A percentile compares a stretch with the other conserved stretches of the same genome.
phyloP scores from a whole-genome alignment of 192 early-diverging fungal genomes.

The Thoreauomyces humboldtii region DNA sequence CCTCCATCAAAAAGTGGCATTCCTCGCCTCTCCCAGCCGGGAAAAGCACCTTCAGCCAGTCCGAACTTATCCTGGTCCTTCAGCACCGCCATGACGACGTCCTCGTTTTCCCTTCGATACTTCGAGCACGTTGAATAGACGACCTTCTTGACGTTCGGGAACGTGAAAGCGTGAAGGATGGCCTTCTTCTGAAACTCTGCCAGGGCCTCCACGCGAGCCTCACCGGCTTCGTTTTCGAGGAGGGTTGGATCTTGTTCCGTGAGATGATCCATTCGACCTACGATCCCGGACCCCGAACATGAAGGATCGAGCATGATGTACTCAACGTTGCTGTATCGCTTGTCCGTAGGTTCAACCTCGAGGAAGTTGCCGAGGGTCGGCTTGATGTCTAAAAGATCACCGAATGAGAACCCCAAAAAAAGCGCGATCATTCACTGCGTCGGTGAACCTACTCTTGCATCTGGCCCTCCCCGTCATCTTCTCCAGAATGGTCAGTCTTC shows the following conservation, averaged over 20 bases:
- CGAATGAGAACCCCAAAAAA: not conserved
- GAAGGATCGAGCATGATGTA: conserved; percentile 93
- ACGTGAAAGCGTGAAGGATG: conserved; percentile 74
- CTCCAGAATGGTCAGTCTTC: conserved; percentile 70
- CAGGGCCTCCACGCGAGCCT: conserved; percentile 61
- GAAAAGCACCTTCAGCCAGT: conserved; percentile 59
- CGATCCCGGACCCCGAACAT: conserved; percentile 94
- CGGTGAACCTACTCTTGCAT: conserved; percentile 61
- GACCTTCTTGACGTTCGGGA: conserved; percentile 79
- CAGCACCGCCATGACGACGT: conserved; percentile 78
- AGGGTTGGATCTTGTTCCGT: conserved; percentile 6
- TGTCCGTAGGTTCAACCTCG: conserved; percentile 62
- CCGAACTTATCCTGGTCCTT: conserved; percentile 56
- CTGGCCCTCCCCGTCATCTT: conserved; percentile 73
- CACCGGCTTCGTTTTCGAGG: conserved; percentile 18
- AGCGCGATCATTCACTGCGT: not conserved
- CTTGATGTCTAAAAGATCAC: conserved; percentile 56
- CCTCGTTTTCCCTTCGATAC: conserved; percentile 89
- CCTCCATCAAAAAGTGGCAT: conserved; percentile 43
- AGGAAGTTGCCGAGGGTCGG: conserved; percentile 73
- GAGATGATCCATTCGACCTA: conserved; percentile 81
- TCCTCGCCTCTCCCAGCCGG: conserved; percentile 80
- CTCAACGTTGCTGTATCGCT: conserved; percentile 61
- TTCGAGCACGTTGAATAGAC: conserved; percentile 97
- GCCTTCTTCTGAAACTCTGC: conserved; percentile 83